Evolutionary conservation across 768 basidiomycete species (phyloP), one percentile per base, ranked within the genome.

Genomic region (Melanogaster broomeanus): DNA sequence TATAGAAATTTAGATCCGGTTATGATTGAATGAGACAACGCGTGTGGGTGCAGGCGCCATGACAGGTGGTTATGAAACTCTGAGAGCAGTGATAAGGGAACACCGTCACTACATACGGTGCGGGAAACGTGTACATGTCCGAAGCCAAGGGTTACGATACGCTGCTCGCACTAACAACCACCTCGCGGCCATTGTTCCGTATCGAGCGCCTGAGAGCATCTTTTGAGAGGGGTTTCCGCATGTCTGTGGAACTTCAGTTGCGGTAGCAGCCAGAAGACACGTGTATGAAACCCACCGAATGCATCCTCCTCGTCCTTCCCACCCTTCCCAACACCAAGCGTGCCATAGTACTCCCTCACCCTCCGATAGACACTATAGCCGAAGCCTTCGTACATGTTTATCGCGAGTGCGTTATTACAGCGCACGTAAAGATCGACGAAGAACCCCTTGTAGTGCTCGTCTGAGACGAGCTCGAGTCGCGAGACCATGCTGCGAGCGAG

Each of bases 381-480:
- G 64, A 98, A 74, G 35, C 84, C 79, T 66, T 98, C 93, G 63
- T 98, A 98, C 88, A 99, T 88, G 18, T 74, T 77, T 52, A 96
- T 90, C 18, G 96, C 97, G 19, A 93, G 76, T 3, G 70, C 61
- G 60, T 96, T 97, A 52, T 85, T 85, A 61, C 90, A 93, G 45
- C 97, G 84, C 50, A 98, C 96, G 66, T 93, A 98, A 19, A 99
- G 80, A 70, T 98, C 97, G 42, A 98, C 93, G 62, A 96, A 98
- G 78, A 83, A 90, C 3, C 86, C 90, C 55, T 81, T 82, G 75
- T 93, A 90, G 22, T 78, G 78, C 52, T 84, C 79, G 66, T 94
- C 87, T 1, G 91, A 92, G 8, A 93, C 87, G 59, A 80, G 77
- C 68, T 98, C 96, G 40, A 99, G 86, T 42, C 90, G 76, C 55